phyloP scores from a whole-genome alignment of 305 asterid genomes.

The Fraxinus platypoda region DNA sequence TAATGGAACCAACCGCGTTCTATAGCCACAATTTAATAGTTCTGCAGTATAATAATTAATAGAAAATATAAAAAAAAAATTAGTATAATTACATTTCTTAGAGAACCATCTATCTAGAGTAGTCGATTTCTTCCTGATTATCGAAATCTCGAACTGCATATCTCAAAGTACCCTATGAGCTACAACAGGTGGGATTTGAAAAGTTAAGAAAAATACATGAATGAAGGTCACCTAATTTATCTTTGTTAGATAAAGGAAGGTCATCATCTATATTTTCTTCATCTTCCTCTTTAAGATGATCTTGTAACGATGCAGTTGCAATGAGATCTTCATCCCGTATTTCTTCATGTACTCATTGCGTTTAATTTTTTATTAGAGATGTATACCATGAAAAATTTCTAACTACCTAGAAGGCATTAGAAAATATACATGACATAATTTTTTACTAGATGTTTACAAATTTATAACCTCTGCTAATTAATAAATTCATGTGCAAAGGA shows the following conservation, averaged over 20 bases:
- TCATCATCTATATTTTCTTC: neutral
- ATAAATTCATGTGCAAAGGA: neutral
- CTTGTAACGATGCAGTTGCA: neutral
- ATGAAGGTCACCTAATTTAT: neutral
- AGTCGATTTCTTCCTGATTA: neutral
- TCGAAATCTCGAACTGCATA: neutral
- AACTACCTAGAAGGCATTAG: neutral
- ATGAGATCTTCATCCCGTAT: neutral
- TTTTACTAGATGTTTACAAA: neutral
- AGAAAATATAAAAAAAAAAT: neutral
- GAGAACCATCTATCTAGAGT: neutral
- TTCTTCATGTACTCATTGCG: neutral
- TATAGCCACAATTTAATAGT: neutral
- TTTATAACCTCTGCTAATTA: neutral
- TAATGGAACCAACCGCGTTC: neutral
- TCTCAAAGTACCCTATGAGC: neutral
- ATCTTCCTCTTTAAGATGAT: neutral
- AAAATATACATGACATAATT: neutral
- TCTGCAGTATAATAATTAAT: neutral
- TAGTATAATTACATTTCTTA: neutral
- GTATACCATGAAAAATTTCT: neutral
- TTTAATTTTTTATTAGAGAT: neutral
- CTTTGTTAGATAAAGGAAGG: neutral
- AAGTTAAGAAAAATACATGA: neutral
- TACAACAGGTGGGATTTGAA: neutral